Base-by-base conservation (phyloP, 257 asterid genomes). In the Dorcoceras hygrometricum region DNA sequence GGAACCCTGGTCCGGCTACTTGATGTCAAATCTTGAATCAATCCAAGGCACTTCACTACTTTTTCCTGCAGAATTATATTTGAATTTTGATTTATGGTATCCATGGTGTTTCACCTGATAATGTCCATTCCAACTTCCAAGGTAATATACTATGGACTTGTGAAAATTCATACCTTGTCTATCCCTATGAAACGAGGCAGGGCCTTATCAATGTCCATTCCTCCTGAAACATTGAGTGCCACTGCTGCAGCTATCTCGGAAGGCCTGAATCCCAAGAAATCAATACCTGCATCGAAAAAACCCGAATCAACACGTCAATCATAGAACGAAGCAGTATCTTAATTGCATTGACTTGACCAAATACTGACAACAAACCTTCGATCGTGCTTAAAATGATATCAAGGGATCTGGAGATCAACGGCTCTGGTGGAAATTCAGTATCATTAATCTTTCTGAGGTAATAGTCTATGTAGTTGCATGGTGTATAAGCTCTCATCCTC, bases 161-260 rank as follows among this genome's bases (percentile, higher is more conserved):
- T 19, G 50, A 48, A 20, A 71, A 57, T 59, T 62, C 69, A 62
- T 73, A 87, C 96, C 96, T 88, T 85, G 58, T 84, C 86, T 28
- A 84, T 61, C 56, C 77, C 81, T 62, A 70, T 68, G 75, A 73
- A 82, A 69, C 78, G 34, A 24, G 86, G 68, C 72, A 84, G 64
- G 58, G 83, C 84, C 86, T 78, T 77, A 70, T 84, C 81, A 65
- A 74, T 71, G 73, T 79, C 86, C 64, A 68, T 24, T 66, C 83
- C 87, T 23, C 75, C 76, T 31, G 78, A 79, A 68, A 80, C 92
- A 63, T 62, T 73, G 61, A 80, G 48, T 59, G 95, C 95, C 73
- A 83, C 88, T 32, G 95, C 95, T 77, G 95, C 90, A 54, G 87
- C 96, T 74, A 86, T 71, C 73, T 90, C 96, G 72, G 90, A 86